Conservation (phyloP, 352 stramenopile genomes). For the Pythium aristosporum region DNA sequence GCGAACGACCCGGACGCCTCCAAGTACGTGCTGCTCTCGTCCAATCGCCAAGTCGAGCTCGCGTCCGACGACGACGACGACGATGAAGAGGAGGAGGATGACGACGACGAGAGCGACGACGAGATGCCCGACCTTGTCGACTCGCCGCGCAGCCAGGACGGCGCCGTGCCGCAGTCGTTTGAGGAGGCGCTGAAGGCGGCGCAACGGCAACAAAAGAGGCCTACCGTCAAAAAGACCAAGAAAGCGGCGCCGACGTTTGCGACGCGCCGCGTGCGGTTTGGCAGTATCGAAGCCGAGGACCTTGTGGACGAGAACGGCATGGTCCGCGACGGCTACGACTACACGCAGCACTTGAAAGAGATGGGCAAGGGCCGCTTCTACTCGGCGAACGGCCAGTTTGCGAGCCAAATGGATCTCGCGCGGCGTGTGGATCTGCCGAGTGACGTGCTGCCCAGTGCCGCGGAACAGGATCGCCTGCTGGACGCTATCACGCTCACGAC, state of each 20-base stretch:
- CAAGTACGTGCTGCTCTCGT: slow-evolving; percentile 82
- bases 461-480: slow-evolving; percentile 78
- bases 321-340: slow-evolving; percentile 92
- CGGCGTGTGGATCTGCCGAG: slow-evolving; percentile 60
- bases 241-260: slow-evolving; percentile 34
- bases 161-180: slow-evolving; percentile 13
- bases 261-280: slow-evolving; percentile 67
- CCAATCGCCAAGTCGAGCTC: slow-evolving; percentile 62
- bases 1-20: slow-evolving; percentile 80
- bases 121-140: slow-evolving; percentile 26
- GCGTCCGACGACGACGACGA: slow-evolving; percentile 46
- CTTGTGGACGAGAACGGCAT: slow-evolving; percentile 88
- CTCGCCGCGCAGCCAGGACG: slow-evolving; percentile 16
- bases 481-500: slow-evolving; percentile 83
- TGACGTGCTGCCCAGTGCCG: slow-evolving; percentile 62
- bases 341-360: slow-evolving; percentile 90
- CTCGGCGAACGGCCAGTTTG: slow-evolving; percentile 68
- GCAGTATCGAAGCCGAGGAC: slow-evolving; percentile 60
- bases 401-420: slow-evolving; percentile 52
- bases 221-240: slow-evolving; percentile 13
- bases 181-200: slow-evolving; percentile 17
- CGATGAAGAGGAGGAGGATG: slow-evolving; percentile 29
- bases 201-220: slow-evolving; percentile 20
- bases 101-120: slow-evolving; percentile 27
- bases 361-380: slow-evolving; percentile 88